Evolutionary conservation across 169 alveolate species (phyloP).

Genomic region (Plasmodium berghei): DNA sequence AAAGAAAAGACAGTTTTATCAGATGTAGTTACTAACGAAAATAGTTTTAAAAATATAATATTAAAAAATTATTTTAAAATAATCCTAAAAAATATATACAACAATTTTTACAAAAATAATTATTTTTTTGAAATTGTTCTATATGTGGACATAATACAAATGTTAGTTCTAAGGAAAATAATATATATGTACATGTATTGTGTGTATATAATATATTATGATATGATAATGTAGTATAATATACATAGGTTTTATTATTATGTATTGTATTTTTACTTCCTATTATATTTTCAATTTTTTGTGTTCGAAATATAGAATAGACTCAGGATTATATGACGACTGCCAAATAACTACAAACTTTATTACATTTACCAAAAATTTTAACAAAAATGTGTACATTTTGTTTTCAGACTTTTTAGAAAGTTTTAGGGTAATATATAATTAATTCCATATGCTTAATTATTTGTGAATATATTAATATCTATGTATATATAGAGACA

Average conservation of each 20-base stretch:
- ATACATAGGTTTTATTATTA: too few species aligned
- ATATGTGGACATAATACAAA: slow-evolving; percentile 61
- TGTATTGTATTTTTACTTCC: too few species aligned
- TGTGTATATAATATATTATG: not conserved
- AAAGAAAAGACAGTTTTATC: slow-evolving; percentile 1
- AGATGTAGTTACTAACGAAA: not conserved
- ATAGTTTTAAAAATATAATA: slow-evolving; percentile 28
- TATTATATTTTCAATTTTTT: not conserved
- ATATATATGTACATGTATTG: not conserved
- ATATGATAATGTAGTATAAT: not conserved
- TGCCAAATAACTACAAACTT: slow-evolving; percentile 33
- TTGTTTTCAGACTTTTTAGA: slow-evolving; percentile 32
- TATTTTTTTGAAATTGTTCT: slow-evolving; percentile 53
- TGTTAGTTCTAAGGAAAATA: slow-evolving; percentile 14
- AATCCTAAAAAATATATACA: slow-evolving; percentile 30
- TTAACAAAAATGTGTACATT: slow-evolving; percentile 32
- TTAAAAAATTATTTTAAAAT: slow-evolving; percentile 49
- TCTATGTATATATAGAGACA: not conserved
- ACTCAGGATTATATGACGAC: slow-evolving; percentile 13
- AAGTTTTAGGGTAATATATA: slow-evolving; percentile 22
- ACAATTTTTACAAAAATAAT: slow-evolving; percentile 47
- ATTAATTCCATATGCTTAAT: not conserved
- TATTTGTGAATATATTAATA: not conserved
- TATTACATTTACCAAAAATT: slow-evolving; percentile 19
- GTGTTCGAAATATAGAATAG: slow-evolving; percentile 37